Evolutionary conservation across 129 eudicot genomes (phyloP).

Genomic region (Flaveria ramosissima): DNA sequence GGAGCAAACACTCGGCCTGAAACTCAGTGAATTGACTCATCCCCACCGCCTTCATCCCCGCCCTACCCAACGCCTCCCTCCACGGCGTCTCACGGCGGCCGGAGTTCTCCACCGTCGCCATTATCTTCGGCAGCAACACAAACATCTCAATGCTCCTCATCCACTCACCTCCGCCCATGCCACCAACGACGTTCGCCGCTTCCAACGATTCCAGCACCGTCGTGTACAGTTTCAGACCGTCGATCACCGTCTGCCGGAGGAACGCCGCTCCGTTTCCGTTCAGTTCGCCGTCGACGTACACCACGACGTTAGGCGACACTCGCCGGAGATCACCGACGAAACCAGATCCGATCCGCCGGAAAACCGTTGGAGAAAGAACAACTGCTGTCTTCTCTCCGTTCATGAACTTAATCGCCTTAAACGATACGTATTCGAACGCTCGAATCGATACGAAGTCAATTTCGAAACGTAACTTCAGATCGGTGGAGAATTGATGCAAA

Average conservation of each 20-base stretch:
- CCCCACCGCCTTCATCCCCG: constrained; percentile 73
- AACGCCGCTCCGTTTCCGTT: constrained; percentile 48
- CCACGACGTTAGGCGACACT: constrained; percentile 58
- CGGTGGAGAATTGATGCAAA: constrained; percentile 67
- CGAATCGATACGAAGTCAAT: constrained; percentile 61
- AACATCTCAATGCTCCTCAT: constrained; percentile 65
- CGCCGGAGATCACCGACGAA: constrained; percentile 66
- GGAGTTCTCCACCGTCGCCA: constrained; percentile 62
- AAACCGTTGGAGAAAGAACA: constrained; percentile 58
- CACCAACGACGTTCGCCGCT: constrained; percentile 55
- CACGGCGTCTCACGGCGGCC: constrained; percentile 55
- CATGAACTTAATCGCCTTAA: constrained; percentile 58
- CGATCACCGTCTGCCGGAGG: constrained; percentile 57
- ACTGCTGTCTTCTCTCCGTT: constrained; percentile 71
- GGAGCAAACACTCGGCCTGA: constrained; percentile 84
- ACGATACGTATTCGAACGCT: constrained; percentile 55
- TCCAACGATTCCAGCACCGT: constrained; percentile 72
- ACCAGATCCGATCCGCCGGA: constrained; percentile 62
- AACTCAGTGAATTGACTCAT: constrained; percentile 77
- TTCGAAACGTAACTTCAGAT: constrained; percentile 58
- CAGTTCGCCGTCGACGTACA: constrained; percentile 66
- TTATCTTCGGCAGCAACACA: constrained; percentile 68
- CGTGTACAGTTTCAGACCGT: constrained; percentile 76
- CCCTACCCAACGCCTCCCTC: constrained; percentile 76
- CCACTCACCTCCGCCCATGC: constrained; percentile 54